Base-by-base conservation (phyloP, 1,284 basidiomycete species). In the Pyrrhoderma lamaoense region DNA sequence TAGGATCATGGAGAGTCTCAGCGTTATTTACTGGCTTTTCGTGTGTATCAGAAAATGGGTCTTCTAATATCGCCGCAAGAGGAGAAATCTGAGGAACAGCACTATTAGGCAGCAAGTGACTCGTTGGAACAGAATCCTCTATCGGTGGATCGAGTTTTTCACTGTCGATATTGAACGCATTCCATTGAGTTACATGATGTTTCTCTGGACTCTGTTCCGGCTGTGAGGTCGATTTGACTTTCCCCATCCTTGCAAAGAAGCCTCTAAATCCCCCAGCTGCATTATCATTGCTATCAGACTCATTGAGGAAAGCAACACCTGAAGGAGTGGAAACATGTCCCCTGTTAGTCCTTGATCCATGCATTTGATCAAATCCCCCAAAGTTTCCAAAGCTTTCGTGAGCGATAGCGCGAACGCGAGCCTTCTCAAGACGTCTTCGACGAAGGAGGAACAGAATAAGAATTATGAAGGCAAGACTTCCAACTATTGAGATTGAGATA, bases 321-420 rank as follows among this genome's bases (percentile, higher is more conserved):
- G 50, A 52, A 16, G 50, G 50, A 16, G 40, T 45, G 16, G 50
- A 4, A 18, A 44, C 50, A 42, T 52, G 50, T 31, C 49, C 37
- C 13, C 42, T 45, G 16, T 36, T 5, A 25, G 48, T 16, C 21
- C 19, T 39, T 13, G 13, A 14, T 13, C 37, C 35, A 14, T 13
- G 3, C 13, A 27, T 37, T 21, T 42, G 34, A 5, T 16, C 16
- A 5, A 40, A n/a, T 7, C 5, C 7, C 5, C 38, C 38, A 14
- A 40, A 22, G 25, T 45, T 45, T 2, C 44, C 44, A 34, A 52
- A 52, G 36, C 50, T 52, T 31, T 52, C 44, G 16, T 52, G 50
- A n/a, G 44, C 50, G 18, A 44, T 42, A 16, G 31, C 40, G 8
- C 48, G 39, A 11, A 11, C 21, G 21, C 43, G 42, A 13, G 19